Base-by-base conservation (phyloP, 2,329 filamentous ascomycete genomes). In the Aspergillus sp. region DNA sequence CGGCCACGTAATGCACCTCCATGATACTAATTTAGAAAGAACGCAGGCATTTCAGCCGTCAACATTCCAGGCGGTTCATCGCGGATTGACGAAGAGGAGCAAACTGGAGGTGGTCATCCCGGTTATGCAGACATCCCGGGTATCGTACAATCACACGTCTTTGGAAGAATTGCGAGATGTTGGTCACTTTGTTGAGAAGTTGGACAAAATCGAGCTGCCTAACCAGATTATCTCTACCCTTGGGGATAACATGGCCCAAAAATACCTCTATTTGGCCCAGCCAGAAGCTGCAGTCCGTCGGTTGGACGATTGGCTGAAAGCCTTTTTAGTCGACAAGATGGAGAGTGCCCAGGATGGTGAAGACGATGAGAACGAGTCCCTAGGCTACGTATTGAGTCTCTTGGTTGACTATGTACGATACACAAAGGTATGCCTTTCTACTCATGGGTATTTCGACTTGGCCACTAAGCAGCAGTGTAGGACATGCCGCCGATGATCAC, bases 161-260 rank as follows among this genome's bases (percentile, higher is more conserved):
- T 75, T 96, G 5, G 91, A 96, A 70, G 92, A 96, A 69, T 86
- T 96, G 56, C 89, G 92, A 66, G 87, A 82, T 61, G 87, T 87
- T 12, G 80, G 86, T 24, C 82, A 85, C 53, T 88, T 96, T 60
- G 87, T 92, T 6, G 83, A 85, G 49, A 89, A 85, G 58, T 75
- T 96, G 9, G 91, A 96, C 66, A 90, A 84, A 65, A 87, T 96
- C 26, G 90, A 95, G 73, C 78, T 92, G 46, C 92, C 92, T 0
- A 92, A 90, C 63, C 92, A 96, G 74, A 81, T 96, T 2, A 86
- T 92, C 46, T 90, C 92, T 5, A 86, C 90, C 4, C 78, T 96
- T 14, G 85, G 84, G 2, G 90, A 96, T 69, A 89, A 89, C 3
- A 79, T 96, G 31, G 82, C 94, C 1, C 91, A 94, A 71, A 95